Percentiles rank a stretch among this genome's conserved stretches.
Conservation (phyloP, 1,284 basidiomycete genomes). For the Mycosarcoma maydis region DNA sequence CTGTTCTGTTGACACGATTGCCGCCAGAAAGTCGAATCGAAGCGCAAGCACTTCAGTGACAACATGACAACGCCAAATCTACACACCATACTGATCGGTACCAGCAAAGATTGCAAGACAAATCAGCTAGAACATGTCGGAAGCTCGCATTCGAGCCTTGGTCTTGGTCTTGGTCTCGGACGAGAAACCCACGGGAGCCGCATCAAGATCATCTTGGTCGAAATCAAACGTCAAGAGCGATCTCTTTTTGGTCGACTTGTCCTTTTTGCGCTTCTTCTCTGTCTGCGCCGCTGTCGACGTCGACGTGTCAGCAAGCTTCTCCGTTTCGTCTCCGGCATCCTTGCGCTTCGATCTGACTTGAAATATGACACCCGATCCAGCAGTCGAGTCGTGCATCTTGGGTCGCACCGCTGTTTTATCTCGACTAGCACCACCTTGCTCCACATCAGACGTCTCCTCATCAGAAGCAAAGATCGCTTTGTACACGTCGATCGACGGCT, state of each 20-base stretch:
- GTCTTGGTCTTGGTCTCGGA: conserved; percentile 1
- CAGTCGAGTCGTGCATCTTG: conserved; percentile 28
- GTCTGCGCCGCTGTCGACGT: conserved; percentile 70
- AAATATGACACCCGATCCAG: conserved; percentile 19
- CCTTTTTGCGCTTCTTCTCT: conserved; percentile 68
- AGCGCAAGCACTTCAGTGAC: too few relatives aligned
- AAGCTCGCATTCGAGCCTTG: conserved; percentile 17
- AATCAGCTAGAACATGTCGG: conserved; percentile 30
- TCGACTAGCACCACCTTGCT: conserved; percentile 73
- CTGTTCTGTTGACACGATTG: too few relatives aligned
- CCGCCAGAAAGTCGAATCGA: too few relatives aligned
- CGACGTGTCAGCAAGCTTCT: not conserved
- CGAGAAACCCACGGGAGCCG: not conserved
- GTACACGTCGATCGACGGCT: conserved; percentile 90
- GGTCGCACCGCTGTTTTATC: not conserved
- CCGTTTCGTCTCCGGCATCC: conserved; percentile 66
- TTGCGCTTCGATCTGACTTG: conserved; percentile 23
- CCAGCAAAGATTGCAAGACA: too few relatives aligned
- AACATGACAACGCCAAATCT: too few relatives aligned
- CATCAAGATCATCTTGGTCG: conserved; percentile 69
- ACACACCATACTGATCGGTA: too few relatives aligned
- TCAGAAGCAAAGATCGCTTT: conserved; percentile 74
- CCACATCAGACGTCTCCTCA: conserved; percentile 82
- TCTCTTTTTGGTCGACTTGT: conserved; percentile 9
- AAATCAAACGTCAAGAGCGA: conserved; percentile 39